Conservation (phyloP, 805 yeast species). For the Yarrowia porcina region DNA sequence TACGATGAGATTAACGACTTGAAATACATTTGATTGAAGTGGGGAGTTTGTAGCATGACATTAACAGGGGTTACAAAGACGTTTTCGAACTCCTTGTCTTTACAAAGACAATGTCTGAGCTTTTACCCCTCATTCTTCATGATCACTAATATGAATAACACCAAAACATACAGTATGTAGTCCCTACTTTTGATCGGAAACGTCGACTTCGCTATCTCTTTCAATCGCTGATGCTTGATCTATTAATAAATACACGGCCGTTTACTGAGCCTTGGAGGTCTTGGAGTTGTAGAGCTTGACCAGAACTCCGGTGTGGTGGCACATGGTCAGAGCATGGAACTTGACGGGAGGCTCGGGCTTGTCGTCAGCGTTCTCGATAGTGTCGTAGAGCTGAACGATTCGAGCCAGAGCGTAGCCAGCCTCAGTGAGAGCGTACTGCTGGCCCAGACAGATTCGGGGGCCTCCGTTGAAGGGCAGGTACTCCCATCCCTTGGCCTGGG, state of each 20-base stretch:
- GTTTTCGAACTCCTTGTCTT: too few relatives aligned
- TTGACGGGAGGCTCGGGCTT: slow-evolving; percentile 26
- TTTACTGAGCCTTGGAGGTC: slow-evolving; percentile 16
- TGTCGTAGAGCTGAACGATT: slow-evolving; percentile 35
- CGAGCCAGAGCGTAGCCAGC: slow-evolving; percentile 46
- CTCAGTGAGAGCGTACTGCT: slow-evolving; percentile 55
- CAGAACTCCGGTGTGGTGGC: slow-evolving; percentile 19
- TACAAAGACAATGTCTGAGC: too few relatives aligned
- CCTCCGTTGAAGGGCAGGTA: slow-evolving; percentile 56
- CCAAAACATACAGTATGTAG: too few relatives aligned
- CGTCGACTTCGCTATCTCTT: too few relatives aligned
- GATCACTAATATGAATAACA: too few relatives aligned
- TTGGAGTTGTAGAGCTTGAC: slow-evolving; percentile 18
- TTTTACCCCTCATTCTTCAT: too few relatives aligned
- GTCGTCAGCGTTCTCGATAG: slow-evolving; percentile 22
- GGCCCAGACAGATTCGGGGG: slow-evolving; percentile 54
- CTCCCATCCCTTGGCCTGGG: slow-evolving; percentile 43
- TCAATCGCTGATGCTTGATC: slow-evolving; percentile 3
- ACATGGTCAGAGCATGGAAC: slow-evolving; percentile 26
- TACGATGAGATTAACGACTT: too few relatives aligned
- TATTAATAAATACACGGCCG: slow-evolving; percentile 14
- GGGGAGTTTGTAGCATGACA: too few relatives aligned
- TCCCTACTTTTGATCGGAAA: too few relatives aligned
- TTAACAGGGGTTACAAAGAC: too few relatives aligned
- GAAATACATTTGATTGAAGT: too few relatives aligned